These are phyloP conservation scores for Saprolegnia parasitica DNA, from an alignment of 352 stramenopile species.

Conservation along the genomic window DNA sequence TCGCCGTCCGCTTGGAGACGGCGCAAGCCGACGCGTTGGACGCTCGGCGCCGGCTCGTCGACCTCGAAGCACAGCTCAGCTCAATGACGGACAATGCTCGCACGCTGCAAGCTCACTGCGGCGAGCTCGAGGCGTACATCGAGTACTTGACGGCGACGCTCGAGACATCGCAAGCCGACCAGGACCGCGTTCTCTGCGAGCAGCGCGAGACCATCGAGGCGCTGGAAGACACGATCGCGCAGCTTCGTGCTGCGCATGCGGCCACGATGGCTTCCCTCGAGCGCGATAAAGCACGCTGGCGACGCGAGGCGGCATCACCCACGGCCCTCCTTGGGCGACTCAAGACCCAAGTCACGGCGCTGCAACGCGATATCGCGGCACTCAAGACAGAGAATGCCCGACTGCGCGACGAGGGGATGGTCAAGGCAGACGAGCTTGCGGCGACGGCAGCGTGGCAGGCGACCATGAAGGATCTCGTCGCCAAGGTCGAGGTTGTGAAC, in stretches of 20 bases:
- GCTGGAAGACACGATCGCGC: background rate
- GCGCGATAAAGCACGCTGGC: no score
- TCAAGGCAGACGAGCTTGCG: no score
- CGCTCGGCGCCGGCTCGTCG: background rate
- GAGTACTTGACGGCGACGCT: background rate
- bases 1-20: no score
- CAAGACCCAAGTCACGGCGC: no score
- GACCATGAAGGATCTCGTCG: background rate
- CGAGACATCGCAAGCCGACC: background rate
- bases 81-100: background rate
- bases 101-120: background rate
- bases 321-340: no score
- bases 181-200: background rate
- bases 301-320: no score
- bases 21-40: no score
- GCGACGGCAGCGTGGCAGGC: background rate
- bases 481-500: background rate
- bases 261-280: no score
- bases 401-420: no score
- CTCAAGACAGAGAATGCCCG: no score
- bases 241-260: background rate
- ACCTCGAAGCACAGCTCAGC: background rate
- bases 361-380: no score
- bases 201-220: background rate
- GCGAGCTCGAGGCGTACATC: background rate